Conservation (phyloP, 768 basidiomycete species). For the Glaciozyma antarctica region DNA sequence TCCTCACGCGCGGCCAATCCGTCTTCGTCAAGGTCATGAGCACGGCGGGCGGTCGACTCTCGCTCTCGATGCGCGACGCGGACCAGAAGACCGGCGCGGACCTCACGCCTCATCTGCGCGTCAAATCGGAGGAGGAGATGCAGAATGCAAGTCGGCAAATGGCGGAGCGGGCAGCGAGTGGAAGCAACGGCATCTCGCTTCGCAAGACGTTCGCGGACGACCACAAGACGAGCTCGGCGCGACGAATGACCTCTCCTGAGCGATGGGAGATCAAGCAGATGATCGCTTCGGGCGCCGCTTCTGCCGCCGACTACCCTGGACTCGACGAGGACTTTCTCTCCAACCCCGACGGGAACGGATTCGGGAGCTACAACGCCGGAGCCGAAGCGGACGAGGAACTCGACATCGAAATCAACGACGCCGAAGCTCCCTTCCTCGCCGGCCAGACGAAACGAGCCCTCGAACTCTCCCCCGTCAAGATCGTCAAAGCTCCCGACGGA, state of each 20-base stretch:
- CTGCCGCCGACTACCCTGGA: constrained; percentile 87
- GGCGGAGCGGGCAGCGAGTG: constrained; percentile 59
- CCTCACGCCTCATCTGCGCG: constrained; percentile 84
- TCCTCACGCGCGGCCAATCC: constrained; percentile 68
- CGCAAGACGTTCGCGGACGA: constrained; percentile 35
- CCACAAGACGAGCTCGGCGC: constrained; percentile 63
- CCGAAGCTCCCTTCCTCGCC: constrained; percentile 88
- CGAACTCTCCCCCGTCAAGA: constrained; percentile 92
- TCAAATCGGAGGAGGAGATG: constrained; percentile 87
- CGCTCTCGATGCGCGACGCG: constrained; percentile 95
- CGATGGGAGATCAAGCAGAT: constrained; percentile 99
- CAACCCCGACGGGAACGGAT: constrained; percentile 35
- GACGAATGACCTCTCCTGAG: constrained; percentile 87
- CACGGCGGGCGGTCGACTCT: constrained; percentile 65
- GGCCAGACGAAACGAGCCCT: constrained; percentile 94
- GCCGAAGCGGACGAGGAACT: constrained; percentile 74
- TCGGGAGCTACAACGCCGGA: constrained; percentile 51
- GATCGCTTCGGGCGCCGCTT: constrained; percentile 85
- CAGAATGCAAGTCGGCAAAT: constrained; percentile 61
- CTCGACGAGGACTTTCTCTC: constrained; percentile 49
- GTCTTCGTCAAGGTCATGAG: constrained; percentile 98
- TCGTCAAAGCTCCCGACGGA: constrained; percentile 97
- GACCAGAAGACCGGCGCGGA: constrained; percentile 85
- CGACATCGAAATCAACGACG: constrained; percentile 93
- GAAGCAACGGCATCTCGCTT: constrained; percentile 79